A percentile compares a stretch with the other conserved stretches of the same genome.
These are phyloP conservation scores for Suillus hirtellus DNA, from an alignment of 768 basidiomycete species.

Conservation along the genomic window DNA sequence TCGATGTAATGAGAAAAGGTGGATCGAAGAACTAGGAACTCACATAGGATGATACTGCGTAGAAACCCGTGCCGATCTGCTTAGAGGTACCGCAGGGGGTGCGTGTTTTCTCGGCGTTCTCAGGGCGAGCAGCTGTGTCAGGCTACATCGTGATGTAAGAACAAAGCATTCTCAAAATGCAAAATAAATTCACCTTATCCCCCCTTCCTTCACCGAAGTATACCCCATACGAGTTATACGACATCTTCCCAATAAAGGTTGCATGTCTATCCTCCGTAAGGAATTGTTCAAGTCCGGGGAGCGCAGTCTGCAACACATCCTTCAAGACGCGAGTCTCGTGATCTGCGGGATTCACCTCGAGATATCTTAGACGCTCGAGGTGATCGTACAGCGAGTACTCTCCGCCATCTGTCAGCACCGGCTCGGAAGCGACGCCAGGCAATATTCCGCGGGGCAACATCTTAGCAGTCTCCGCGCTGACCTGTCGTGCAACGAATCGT, in stretches of 20 bases:
- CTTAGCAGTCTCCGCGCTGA: conserved; percentile 63
- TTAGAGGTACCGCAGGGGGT: conserved; percentile 74
- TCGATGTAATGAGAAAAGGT: neutral
- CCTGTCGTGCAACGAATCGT: conserved; percentile 71
- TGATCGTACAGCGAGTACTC: conserved; percentile 75
- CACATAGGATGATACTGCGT: conserved; percentile 74
- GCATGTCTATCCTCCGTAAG: conserved; percentile 64
- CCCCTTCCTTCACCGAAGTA: conserved; percentile 64
- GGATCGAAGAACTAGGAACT: conserved; percentile 20
- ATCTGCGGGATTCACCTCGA: conserved; percentile 51
- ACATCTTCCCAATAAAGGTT: conserved; percentile 65
- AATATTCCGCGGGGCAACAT: conserved; percentile 36
- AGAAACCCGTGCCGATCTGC: conserved; percentile 77
- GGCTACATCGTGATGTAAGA: conserved; percentile 43
- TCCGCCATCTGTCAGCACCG: conserved; percentile 40
- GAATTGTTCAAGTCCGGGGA: conserved; percentile 75
- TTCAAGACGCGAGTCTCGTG: conserved; percentile 53
- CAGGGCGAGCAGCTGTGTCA: conserved; percentile 51
- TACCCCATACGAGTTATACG: conserved; percentile 78
- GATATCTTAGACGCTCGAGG: conserved; percentile 69
- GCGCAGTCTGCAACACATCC: conserved; percentile 55
- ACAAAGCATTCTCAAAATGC: neutral
- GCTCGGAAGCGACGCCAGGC: conserved; percentile 21
- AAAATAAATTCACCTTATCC: conserved; percentile 54
- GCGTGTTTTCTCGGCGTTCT: conserved; percentile 73